Base-by-base conservation (phyloP, 2,329 filamentous ascomycete species). In the Pseudogymnoascus sp. region DNA sequence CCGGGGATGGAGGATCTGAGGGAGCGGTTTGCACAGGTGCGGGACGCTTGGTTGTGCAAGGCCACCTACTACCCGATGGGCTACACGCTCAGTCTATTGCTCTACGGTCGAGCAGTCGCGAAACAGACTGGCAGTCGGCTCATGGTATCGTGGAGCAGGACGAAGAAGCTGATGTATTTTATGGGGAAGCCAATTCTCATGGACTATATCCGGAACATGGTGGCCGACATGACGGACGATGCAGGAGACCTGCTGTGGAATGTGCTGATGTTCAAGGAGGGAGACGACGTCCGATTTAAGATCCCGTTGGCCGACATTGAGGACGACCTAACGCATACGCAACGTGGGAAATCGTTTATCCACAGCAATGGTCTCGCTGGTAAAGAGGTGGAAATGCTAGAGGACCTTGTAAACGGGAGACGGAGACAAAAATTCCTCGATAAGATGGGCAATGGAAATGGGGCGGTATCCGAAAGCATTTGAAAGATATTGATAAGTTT, bases 11-110 rank as follows among this genome's bases (percentile, higher is more conserved):
- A 60, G 22, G 33, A 60, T 41, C 33, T 60, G 14, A 22, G 31
- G 26, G 14, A 60, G 35, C 33, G 33, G 41, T 60, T 60, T 41
- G 59, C 59, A 7, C 5, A 41, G 4, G 59, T 60, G 22, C 28
- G 59, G 26, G 19, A 60, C 33, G n/a, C 59, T n/a, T 60, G 59
- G 59, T 6, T 60, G n/a, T 60, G 59, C 31, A 60, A 60, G 59
- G 59, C 59, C 26, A 60, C 28, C 31, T 60, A 60, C 59, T 60
- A 33, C 6, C 33, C 12, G 5, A 60, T 60, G 28, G 59, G 59
- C 7, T 60, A 60, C 59, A 60, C 35, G 37, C 59, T 60, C 6
- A 60, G 59, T 35, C 37, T 60, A n/a, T 35, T 59, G 26, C 33
- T 59, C 14, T 59, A 31, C 11, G 22, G 50, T 16, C n/a, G 33